phyloP scores from a whole-genome alignment of 2,329 filamentous ascomycete species.

The Aschersonia sp. region DNA sequence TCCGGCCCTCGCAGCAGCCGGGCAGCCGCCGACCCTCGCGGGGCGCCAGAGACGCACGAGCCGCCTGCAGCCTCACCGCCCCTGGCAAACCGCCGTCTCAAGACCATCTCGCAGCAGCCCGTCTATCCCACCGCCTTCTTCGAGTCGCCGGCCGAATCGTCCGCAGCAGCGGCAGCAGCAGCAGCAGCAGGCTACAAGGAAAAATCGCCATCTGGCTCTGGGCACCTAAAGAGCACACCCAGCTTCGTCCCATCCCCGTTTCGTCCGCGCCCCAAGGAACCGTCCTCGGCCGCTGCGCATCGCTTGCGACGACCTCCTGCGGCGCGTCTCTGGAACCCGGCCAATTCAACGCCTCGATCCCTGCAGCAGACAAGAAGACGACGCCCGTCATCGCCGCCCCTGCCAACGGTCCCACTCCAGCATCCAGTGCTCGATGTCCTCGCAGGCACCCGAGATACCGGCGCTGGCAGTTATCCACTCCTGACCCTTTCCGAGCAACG shows the following conservation, averaged over 20 bases:
- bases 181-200: too few species aligned
- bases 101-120: constrained; percentile 17
- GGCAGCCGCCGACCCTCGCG: constrained; percentile 26
- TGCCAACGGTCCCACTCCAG: constrained; percentile 33
- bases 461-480: constrained; percentile 33
- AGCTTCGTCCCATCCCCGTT: constrained; percentile 18
- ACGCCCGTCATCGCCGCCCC: constrained; percentile 37
- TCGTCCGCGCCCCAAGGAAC: constrained; percentile 22
- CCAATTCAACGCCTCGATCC: constrained; percentile 40
- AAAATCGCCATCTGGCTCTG: too few species aligned
- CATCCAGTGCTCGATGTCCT: constrained; percentile 27
- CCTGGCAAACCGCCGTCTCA: constrained; percentile 12
- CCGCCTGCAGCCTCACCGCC: not conserved
- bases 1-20: constrained; percentile 29
- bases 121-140: constrained; percentile 9
- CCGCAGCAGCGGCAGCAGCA: not conserved
- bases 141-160: constrained; percentile 1
- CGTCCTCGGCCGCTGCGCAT: constrained; percentile 5
- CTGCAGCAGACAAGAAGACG: constrained; percentile 20
- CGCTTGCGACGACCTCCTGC: constrained; percentile 27
- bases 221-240: too few species aligned
- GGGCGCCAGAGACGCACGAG: constrained; percentile 29
- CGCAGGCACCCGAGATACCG: constrained; percentile 21
- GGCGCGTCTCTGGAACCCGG: constrained; percentile 44
- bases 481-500: constrained; percentile 35